These are phyloP conservation scores for Thermomucor indicae-seudaticae DNA, from an alignment of 371 early-diverging fungal species.

Conservation along the genomic window DNA sequence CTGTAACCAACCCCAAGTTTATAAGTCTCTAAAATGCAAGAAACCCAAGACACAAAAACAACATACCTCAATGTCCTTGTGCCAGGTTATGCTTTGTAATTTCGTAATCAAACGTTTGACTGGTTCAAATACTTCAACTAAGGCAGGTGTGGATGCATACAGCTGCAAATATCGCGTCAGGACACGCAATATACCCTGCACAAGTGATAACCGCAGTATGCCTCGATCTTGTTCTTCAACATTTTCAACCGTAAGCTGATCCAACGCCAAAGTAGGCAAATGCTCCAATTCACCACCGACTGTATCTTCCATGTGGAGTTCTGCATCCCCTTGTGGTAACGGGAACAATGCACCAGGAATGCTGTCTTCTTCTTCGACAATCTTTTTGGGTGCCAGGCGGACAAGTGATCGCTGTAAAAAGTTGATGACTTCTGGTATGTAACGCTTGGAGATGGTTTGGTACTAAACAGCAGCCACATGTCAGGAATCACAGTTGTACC, in stretches of 20 bases:
- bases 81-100: conserved; percentile 21
- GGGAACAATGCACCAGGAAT: conserved; percentile 55
- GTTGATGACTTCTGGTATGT: conserved; percentile 80
- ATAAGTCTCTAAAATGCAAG: background rate
- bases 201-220: conserved; percentile 19
- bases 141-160: conserved; percentile 55
- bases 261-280: conserved; percentile 16
- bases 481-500: background rate
- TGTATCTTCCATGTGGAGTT: conserved; percentile 34
- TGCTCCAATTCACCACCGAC: conserved; percentile 15
- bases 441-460: conserved; percentile 74
- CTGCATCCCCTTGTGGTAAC: conserved; percentile 20
- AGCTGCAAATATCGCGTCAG: conserved; percentile 49
- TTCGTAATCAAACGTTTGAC: conserved; percentile 32
- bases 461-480: conserved; percentile 33
- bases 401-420: conserved; percentile 56
- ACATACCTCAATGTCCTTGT: conserved; percentile 28
- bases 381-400: conserved; percentile 46
- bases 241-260: conserved; percentile 16
- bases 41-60: background rate
- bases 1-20: conserved; percentile 7
- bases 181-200: conserved; percentile 41
- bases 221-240: conserved; percentile 15
- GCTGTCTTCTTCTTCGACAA: conserved; percentile 25
- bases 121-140: conserved; percentile 58